Percentiles rank a stretch among this genome's conserved stretches.
phyloP scores from a whole-genome alignment of 1,284 basidiomycete genomes.

The Cryptococcus sp. region DNA sequence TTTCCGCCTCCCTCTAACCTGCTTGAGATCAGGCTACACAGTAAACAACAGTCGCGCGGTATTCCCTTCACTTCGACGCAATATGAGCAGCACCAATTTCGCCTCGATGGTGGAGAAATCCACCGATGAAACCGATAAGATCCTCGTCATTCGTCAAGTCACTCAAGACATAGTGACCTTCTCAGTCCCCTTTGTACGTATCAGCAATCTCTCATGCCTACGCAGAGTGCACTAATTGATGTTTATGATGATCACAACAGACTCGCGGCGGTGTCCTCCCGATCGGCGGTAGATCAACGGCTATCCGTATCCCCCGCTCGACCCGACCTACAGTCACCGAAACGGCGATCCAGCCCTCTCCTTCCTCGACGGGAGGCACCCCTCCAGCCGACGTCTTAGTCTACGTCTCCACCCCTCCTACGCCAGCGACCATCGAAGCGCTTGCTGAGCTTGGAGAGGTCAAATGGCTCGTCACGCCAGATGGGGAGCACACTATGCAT shows the following conservation, averaged over 20 bases:
- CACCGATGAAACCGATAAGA: slow-evolving; percentile 33
- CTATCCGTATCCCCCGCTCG: slow-evolving; percentile 65
- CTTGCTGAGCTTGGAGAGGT: slow-evolving; percentile 70
- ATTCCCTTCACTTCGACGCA: background rate
- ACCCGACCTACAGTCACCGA: slow-evolving; percentile 16
- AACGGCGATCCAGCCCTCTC: slow-evolving; percentile 15
- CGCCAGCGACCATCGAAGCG: slow-evolving; percentile 68
- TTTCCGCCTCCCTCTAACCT: too few relatives aligned
- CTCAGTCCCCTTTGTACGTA: slow-evolving; percentile 50
- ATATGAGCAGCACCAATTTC: slow-evolving; percentile 8
- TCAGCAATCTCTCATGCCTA: background rate
- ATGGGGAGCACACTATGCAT: slow-evolving; percentile 56
- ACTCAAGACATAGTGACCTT: slow-evolving; percentile 51
- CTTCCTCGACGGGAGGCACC: background rate
- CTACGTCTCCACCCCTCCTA: slow-evolving; percentile 79
- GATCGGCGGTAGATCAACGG: slow-evolving; percentile 79
- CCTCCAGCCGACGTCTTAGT: slow-evolving; percentile 64
- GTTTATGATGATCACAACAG: too few relatives aligned
- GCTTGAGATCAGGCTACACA: too few relatives aligned
- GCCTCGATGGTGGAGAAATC: slow-evolving; percentile 20
- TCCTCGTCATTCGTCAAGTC: slow-evolving; percentile 49
- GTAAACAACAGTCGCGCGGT: too few relatives aligned
- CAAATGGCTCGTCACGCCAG: slow-evolving; percentile 60
- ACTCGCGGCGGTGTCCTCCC: slow-evolving; percentile 67
- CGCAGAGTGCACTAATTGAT: too few relatives aligned